Percentiles rank a stretch among this genome's conserved stretches.
phyloP scores from a whole-genome alignment of 192 early-diverging fungal species.

The Gonapodya prolifera region DNA sequence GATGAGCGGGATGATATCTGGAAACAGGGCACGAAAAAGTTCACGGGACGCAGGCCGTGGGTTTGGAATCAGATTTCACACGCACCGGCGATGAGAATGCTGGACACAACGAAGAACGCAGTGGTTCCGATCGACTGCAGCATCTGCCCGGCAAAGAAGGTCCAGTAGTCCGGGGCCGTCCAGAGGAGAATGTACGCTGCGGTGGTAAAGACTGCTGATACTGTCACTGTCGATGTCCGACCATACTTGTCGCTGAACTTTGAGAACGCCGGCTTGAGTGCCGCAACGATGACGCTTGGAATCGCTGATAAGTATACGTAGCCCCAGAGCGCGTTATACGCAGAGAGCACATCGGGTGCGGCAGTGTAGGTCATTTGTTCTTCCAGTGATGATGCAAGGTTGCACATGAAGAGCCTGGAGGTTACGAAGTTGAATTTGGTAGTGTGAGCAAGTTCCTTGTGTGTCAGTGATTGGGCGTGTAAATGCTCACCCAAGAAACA shows the following conservation, averaged over 20 bases:
- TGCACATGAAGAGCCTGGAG: neutral
- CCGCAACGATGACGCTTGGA: neutral
- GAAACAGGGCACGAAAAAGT: neutral
- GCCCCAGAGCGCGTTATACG: neutral
- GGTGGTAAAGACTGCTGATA: neutral
- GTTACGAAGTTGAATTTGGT: neutral
- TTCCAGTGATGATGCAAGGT: neutral
- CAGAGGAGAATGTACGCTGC: neutral
- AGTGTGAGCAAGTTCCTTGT: neutral
- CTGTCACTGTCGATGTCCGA: neutral
- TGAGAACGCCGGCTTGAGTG: neutral
- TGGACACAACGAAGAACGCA: neutral
- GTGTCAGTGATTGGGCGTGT: neutral
- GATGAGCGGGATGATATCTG: neutral
- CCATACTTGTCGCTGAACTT: neutral
- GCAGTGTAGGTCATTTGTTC: neutral
- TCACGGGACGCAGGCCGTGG: neutral
- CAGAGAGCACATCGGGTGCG: neutral
- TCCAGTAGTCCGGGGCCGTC: neutral
- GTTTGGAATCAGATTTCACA: no score
- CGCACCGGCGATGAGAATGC: neutral
- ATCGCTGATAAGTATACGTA: neutral
- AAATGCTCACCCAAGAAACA: neutral
- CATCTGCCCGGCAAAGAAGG: neutral
- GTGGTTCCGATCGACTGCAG: neutral